Evolutionary conservation across 768 basidiomycete species (phyloP).

Genomic region (Pseudohyphozyma bogoriensis): DNA sequence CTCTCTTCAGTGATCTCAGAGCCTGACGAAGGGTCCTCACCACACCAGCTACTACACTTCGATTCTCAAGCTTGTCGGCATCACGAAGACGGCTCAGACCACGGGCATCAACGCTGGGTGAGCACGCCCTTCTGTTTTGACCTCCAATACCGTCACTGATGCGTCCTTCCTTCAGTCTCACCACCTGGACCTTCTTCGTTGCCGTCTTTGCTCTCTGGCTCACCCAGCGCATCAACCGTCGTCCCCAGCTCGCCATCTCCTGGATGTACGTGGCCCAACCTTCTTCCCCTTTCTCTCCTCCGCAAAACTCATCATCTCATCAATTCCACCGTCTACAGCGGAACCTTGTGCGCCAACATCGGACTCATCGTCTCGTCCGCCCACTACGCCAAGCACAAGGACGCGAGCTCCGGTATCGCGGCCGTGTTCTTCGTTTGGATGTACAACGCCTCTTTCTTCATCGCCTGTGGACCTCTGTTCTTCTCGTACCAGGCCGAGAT

Average conservation of each 20-base stretch:
- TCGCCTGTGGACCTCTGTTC: neutral
- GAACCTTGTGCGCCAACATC: constrained; percentile 31
- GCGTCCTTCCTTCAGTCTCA: too few relatives aligned
- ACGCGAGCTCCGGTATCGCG: neutral
- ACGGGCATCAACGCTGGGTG: constrained; percentile 41
- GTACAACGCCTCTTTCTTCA: neutral
- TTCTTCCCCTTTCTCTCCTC: neutral
- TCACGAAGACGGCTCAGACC: constrained; percentile 38
- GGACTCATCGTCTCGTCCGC: constrained; percentile 13
- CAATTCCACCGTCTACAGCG: neutral
- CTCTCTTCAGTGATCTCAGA: too few relatives aligned
- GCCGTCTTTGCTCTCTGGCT: constrained; percentile 33
- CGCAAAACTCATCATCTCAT: neutral
- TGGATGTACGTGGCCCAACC: constrained; percentile 30
- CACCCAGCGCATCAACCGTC: neutral
- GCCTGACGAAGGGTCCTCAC: too few relatives aligned
- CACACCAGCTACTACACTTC: neutral
- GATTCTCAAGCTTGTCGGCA: constrained; percentile 34
- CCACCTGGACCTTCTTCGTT: constrained; percentile 37
- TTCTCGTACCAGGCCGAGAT: constrained; percentile 36
- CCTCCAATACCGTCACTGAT: too few relatives aligned
- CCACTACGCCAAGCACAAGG: neutral
- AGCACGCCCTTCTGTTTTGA: too few relatives aligned
- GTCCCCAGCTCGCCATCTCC: neutral
- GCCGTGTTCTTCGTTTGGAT: constrained; percentile 1